Percentiles rank a stretch among this genome's conserved stretches.
Conservation (phyloP, 192 early-diverging fungal species). For the Bifiguratus adelaidae region DNA sequence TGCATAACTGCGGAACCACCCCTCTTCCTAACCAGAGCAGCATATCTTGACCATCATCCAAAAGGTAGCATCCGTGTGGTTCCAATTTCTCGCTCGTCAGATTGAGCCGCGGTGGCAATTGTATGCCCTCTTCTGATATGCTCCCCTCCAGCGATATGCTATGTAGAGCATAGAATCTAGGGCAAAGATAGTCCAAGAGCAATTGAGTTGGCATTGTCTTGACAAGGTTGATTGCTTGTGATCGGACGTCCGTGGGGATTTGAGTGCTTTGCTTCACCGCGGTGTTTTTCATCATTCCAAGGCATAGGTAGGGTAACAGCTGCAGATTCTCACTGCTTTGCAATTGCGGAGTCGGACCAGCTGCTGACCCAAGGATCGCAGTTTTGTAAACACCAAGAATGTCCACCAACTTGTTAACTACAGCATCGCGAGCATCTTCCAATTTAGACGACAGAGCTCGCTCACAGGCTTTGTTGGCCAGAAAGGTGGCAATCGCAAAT, state of each 20-base stretch:
- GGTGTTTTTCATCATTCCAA: conserved; percentile 62
- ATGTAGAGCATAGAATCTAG: conserved; percentile 66
- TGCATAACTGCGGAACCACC: conserved; percentile 42
- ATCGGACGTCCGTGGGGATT: conserved; percentile 52
- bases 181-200: conserved; percentile 38
- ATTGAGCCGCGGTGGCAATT: conserved; percentile 57
- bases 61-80: conserved; percentile 62
- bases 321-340: conserved; percentile 59
- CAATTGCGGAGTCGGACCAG: conserved; percentile 55
- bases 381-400: conserved; percentile 64
- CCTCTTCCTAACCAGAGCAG: conserved; percentile 72
- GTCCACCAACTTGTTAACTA: conserved; percentile 56
- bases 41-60: conserved; percentile 61
- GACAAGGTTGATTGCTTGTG: conserved; percentile 47
- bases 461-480: conserved; percentile 75
- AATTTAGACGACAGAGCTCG: conserved; percentile 64
- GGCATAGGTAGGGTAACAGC: conserved; percentile 58
- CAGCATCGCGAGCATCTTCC: conserved; percentile 69
- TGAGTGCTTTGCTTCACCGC: conserved; percentile 24
- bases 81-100: conserved; percentile 68
- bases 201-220: conserved; percentile 57
- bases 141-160: conserved; percentile 44
- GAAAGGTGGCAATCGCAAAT: conserved; percentile 48
- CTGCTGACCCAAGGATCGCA: conserved; percentile 41
- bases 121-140: conserved; percentile 3